Conservation (phyloP, 2,329 filamentous ascomycete genomes). For the Apiospora phragmitis region DNA sequence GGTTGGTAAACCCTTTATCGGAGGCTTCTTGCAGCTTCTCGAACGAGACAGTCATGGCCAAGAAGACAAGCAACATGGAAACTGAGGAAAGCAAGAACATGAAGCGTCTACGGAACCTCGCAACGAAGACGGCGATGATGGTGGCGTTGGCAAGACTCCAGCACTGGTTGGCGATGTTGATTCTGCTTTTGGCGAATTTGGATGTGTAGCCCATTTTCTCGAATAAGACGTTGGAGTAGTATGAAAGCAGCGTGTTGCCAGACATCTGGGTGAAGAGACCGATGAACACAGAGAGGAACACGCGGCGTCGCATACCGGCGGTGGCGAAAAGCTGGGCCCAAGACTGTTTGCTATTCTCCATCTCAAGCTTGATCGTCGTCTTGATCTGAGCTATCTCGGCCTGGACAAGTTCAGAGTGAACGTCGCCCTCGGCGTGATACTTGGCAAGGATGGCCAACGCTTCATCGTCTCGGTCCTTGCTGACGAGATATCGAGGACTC, state of each 20-base stretch:
- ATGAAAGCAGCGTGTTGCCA: slow-evolving; percentile 50
- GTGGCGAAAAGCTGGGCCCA: slow-evolving; percentile 55
- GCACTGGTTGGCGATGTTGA: slow-evolving; percentile 46
- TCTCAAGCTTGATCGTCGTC: slow-evolving; percentile 38
- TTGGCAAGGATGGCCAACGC: slow-evolving; percentile 31
- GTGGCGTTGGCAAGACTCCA: slow-evolving; percentile 47
- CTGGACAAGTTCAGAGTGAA: slow-evolving; percentile 44
- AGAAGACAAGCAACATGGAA: slow-evolving; percentile 47
- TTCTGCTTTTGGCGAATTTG: slow-evolving; percentile 43
- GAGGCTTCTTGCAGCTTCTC: slow-evolving; percentile 37
- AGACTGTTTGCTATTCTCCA: slow-evolving; percentile 50
- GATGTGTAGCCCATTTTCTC: slow-evolving; percentile 45
- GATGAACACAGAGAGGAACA: slow-evolving; percentile 48
- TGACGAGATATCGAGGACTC: slow-evolving; percentile 31
- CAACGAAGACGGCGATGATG: slow-evolving; percentile 41
- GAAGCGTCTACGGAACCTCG: slow-evolving; percentile 34
- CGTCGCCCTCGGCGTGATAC: slow-evolving; percentile 48
- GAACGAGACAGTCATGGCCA: slow-evolving; percentile 52
- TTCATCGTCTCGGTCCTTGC: slow-evolving; percentile 33
- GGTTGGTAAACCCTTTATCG: slow-evolving; percentile 23
- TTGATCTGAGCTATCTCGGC: slow-evolving; percentile 18
- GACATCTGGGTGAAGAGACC: slow-evolving; percentile 57
- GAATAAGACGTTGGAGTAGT: slow-evolving; percentile 42
- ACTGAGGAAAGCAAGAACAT: slow-evolving; percentile 43
- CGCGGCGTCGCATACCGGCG: slow-evolving; percentile 49